Base-by-base conservation (phyloP, 345 rosid species). In the Lepidium africanum region DNA sequence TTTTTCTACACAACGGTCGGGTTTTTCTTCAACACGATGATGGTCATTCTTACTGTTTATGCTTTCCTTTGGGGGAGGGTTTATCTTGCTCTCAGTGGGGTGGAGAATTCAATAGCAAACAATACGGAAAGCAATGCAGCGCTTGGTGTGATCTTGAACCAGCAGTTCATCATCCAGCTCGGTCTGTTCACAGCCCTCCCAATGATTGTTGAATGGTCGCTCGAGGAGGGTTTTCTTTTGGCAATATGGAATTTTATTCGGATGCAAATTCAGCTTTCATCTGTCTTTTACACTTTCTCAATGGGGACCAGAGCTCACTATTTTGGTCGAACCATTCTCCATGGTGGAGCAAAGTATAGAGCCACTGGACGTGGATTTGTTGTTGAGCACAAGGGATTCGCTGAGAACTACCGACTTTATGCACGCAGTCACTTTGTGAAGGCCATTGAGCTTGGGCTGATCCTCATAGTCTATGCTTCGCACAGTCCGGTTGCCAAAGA, bases 351-450 rank as follows among this genome's bases (percentile, higher is more conserved):
- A 60, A 91, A 87, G 81, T 91, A 91, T 64, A 76, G 88, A 63
- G 87, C 97, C 59, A 91, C 97, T 23, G 97, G 97, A 33, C 97
- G 97, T 54, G 97, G 96, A 58, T 91, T 88, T 53, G 97, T 88
- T n/a, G n/a, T n/a, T n/a, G n/a, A n/a, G n/a, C n/a, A 89, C 77
- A 88, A 85, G 75, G 78, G 86, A 58, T 91, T 89, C 76, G 76
- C 89, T 2, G 94, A 91, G 75, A 88, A 91, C 75, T 89, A 89
- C 74, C 70, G 97, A 48, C 83, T 87, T 27, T 88, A 87, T 68
- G 86, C 94, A 45, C 85, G 94, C 55, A 91, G 97, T 69, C 97
- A 91, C 80, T 91, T 91, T 69, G 89, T 88, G 56, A 91, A 88
- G 83, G 97, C 86, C 69, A 69, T 86, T 21, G 97, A 91, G 81